Base-by-base conservation (phyloP, 2,329 filamentous ascomycete genomes). In the Parastagonospora avenae region DNA sequence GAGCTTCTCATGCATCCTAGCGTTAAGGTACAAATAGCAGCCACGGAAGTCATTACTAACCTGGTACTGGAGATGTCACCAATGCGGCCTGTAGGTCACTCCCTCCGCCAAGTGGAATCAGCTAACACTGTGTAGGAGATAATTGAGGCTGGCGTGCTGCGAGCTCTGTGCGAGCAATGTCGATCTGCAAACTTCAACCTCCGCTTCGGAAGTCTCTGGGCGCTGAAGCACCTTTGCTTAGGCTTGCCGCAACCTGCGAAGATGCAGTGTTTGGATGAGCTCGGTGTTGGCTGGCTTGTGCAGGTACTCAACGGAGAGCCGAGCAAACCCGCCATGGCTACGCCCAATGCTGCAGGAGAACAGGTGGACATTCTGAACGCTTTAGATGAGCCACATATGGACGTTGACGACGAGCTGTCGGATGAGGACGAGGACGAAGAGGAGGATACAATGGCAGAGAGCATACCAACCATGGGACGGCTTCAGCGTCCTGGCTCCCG, bases 11-110 rank as follows among this genome's bases (percentile, higher is more conserved):
- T 81, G 50, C 89, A 94, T 71, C 80, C 82, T 6, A 85, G 94
- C 60, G 76, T 91, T 29, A 86, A 93, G 45, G 87, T 97, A 4
- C 89, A 92, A 68, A 87, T 94, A 67, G 91, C 92, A 42, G 91
- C 93, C 5, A 95, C 91, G 0, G 87, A 89, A 31, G 87, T 89
- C 6, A 84, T 95, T 33, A 91, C 88, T 63, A 99, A 99, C 71
- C 75, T 99, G 42, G 83, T 96, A 5, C 80, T 92, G 40, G 91
- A 96, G 56, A 90, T 95, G 63, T 97, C 92, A 67, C 92, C 94
- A 1, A 92, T 97, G 85, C 87, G 91, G 72, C 86, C 91, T 71
- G 91, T 93, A 72, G 78, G 87, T 79, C 30, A 2, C n/a, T 27
- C 16, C 8, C 2, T 14, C 7, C 11, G 9, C 5, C 8, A 2